phyloP scores from a whole-genome alignment of 371 early-diverging fungal species.

The Saksenaea vasiformis region DNA sequence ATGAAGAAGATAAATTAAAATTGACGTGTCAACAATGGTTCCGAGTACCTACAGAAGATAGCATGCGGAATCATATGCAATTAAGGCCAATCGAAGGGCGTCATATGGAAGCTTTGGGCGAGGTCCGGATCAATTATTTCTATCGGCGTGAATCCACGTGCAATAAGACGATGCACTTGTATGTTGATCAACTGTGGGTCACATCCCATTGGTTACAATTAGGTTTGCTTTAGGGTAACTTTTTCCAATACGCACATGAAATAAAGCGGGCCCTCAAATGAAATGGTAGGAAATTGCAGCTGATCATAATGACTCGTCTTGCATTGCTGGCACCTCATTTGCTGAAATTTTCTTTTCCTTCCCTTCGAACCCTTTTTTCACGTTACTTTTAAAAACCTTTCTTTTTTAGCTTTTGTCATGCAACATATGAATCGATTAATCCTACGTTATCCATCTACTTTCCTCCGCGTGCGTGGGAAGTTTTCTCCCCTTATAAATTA shows the following conservation, averaged over 20 bases:
- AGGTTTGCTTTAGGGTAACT: no score
- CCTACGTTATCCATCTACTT: background rate
- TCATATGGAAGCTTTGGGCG: background rate
- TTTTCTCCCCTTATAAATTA: conserved; percentile 17
- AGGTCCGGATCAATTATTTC: background rate
- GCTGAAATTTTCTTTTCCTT: background rate
- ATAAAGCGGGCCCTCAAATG: conserved; percentile 1
- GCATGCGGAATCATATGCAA: background rate
- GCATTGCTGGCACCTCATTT: conserved; percentile 1
- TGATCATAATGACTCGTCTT: conserved; percentile 6
- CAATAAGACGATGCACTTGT: background rate
- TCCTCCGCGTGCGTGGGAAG: conserved; percentile 14
- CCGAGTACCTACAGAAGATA: background rate
- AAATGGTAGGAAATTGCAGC: background rate
- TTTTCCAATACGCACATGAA: background rate
- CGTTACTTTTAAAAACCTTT: background rate
- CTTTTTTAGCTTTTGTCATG: background rate
- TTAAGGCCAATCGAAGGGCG: background rate
- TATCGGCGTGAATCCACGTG: conserved; percentile 5
- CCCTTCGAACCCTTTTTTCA: background rate
- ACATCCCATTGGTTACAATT: no score
- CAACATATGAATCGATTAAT: background rate
- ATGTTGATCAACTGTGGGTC: background rate
- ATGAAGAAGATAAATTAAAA: no score
- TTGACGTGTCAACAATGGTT: background rate